Base-by-base conservation (phyloP, 768 basidiomycete genomes). In the Pisolithus sp. region DNA sequence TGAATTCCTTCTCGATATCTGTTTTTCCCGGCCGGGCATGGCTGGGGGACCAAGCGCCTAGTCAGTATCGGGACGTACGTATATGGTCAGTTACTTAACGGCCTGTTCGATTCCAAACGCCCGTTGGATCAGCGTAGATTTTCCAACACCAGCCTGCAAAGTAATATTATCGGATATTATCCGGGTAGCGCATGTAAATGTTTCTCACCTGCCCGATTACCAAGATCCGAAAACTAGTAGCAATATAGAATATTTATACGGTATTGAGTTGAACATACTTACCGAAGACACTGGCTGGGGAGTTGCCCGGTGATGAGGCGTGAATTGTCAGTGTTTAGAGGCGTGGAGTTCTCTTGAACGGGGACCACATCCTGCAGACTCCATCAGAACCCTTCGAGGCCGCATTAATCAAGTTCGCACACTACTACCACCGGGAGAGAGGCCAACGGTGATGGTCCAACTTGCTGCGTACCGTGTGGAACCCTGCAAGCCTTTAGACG, bases 1-100 rank as follows among this genome's bases (percentile, higher is more conserved):
- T 34, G 9, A 59, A 38, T 43, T 52, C 58, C 4, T 17, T 26
- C 18, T 59, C 46, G 9, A 59, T 59, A 38, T 51, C 38, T 3
- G 49, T 53, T n/a, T 59, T 5, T 15, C 58, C 57, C 13, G 20
- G 53, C 20, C 1, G 44, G 8, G 23, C 28, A 21, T 45, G 12
- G 12, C 28, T 34, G 4, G 23, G 7, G 15, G 8, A 4, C 49
- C 50, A 30, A 20, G 15, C 6, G 9, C 31, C 17, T 28, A 18
- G 26, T 18, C 10, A 46, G 15, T 31, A 39, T 26, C 26, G 26
- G 6, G 4, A 17, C 2, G 3, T 17, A 15, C 40, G 20, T 5
- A 2, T 3, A 5, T 15, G 7, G 12, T 13, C 20, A 7, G 30
- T 40, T 28, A 50, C 15, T 36, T 6, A 21, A 34, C 34, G 12